Evolutionary conservation across 1,284 basidiomycete genomes (phyloP).

Genomic region (Clitocybe nebularis): DNA sequence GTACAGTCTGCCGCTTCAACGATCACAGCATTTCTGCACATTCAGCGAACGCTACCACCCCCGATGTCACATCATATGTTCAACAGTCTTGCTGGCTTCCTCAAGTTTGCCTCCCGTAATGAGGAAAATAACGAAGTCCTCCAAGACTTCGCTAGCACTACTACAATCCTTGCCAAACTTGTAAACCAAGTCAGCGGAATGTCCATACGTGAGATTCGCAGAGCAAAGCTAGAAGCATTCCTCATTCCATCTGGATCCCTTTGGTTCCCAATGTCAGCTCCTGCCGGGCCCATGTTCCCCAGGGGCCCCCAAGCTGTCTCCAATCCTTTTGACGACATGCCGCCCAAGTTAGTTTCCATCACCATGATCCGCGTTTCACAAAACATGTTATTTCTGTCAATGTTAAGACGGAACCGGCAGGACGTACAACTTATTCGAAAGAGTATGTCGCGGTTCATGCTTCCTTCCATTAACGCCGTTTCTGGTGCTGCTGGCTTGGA

Average conservation of each 20-base stretch:
- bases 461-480: conserved; percentile 44
- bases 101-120: conserved; percentile 56
- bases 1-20: conserved; percentile 42
- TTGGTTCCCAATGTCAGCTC: conserved; percentile 57
- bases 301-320: conserved; percentile 30
- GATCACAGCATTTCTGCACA: conserved; percentile 53
- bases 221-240: conserved; percentile 70
- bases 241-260: conserved; percentile 67
- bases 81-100: conserved; percentile 67
- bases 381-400: conserved; percentile 62
- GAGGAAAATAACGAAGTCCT: conserved; percentile 39
- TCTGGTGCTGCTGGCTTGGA: conserved; percentile 32
- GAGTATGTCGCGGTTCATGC: conserved; percentile 57
- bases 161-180: conserved; percentile 57
- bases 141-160: conserved; percentile 48
- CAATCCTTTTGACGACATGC: conserved; percentile 46
- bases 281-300: conserved; percentile 59
- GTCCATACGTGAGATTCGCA: conserved; percentile 70
- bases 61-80: conserved; percentile 64
- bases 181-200: conserved; percentile 65
- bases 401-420: conserved; percentile 65
- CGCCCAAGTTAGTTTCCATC: conserved; percentile 48
- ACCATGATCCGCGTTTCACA: conserved; percentile 70
- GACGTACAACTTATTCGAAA: conserved; percentile 73
- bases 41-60: conserved; percentile 54